Evolutionary conservation across 148 eudicot species (phyloP), one percentile per base, ranked within the genome.

Genomic region (Vaccinium corymbosum): DNA sequence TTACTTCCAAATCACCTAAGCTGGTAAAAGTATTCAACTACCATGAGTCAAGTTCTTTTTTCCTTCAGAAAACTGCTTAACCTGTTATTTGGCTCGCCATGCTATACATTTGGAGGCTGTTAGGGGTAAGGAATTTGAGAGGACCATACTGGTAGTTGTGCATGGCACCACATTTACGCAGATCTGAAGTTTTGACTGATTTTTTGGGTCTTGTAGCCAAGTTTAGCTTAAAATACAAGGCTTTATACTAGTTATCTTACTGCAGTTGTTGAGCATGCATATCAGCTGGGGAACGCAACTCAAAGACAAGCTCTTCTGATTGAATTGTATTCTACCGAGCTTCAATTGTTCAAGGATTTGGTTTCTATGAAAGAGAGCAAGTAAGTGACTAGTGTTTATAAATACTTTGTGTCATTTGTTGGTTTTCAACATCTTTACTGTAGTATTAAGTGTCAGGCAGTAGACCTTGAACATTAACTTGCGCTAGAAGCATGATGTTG

Each of bases 311-410:
- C 88, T 77, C 90, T 97, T 87, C 85, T 97, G 90, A 85, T 89
- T 92, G 99, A 97, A 89, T 86, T 95, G 59, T 97, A 95, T 83
- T 97, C 98, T 57, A 90, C 98, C 3, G 99, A 97, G 92, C 95
- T 97, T 52, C 96, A 94, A 83, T 85, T 97, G 88, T 97, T 97
- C 62, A 97, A 94, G 86, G 99, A 95, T 87, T 83, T 95, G 88
- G 85, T 89, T 49, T 89, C 91, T 59, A 85, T 89, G 75, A 94
- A 93, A 80, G 98, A 97, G 84, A 93, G 83, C 86, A 91, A 91
- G 99, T 95, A 85, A 87, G 68, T 62, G 15, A 20, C 56, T 42
- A 38, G 81, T 76, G 16, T 59, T 49, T 78, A 55, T 48, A 84
- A 25, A 22, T 27, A 66, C 35, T 9, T 2, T 27, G 8, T 38